Conservation (phyloP, 768 basidiomycete genomes). For the Suillus cothurnatus region DNA sequence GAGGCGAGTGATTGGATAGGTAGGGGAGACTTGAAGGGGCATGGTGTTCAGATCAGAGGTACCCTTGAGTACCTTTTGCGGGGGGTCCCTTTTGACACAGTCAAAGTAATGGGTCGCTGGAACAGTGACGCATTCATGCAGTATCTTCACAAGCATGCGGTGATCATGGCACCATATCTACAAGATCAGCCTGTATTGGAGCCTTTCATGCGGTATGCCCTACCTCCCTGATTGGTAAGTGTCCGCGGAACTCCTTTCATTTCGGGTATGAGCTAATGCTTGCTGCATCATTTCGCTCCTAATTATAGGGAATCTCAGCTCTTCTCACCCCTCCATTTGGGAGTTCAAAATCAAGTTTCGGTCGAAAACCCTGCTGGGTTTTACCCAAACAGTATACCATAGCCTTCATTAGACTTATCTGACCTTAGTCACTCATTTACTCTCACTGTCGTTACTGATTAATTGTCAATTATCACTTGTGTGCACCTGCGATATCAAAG, state of each 20-base stretch:
- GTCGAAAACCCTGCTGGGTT: not conserved
- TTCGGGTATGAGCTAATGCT: not conserved
- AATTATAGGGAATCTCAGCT: not conserved
- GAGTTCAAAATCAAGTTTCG: not conserved
- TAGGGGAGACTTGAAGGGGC: conserved; percentile 29
- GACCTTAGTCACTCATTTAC: too few relatives aligned
- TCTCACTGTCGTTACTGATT: too few relatives aligned
- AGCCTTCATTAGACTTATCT: too few relatives aligned
- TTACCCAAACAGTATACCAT: not conserved
- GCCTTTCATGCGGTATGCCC: not conserved
- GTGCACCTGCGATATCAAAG: too few relatives aligned
- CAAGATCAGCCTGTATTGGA: conserved; percentile 5
- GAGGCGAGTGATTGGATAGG: not conserved
- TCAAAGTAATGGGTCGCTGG: conserved; percentile 40
- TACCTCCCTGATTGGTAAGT: not conserved
- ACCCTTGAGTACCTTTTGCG: conserved; percentile 30
- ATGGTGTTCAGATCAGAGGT: conserved; percentile 33
- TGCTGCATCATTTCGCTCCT: not conserved
- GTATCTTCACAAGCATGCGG: conserved; percentile 31
- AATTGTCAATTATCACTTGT: too few relatives aligned
- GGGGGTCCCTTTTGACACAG: conserved; percentile 32
- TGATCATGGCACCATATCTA: conserved; percentile 33
- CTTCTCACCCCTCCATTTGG: not conserved
- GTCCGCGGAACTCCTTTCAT: not conserved
- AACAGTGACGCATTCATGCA: conserved; percentile 32